A percentile compares a stretch with the other conserved stretches of the same genome.
These are phyloP conservation scores for Magnusiomyces sp. DNA, from an alignment of 1,139 yeast species.

Conservation along the genomic window DNA sequence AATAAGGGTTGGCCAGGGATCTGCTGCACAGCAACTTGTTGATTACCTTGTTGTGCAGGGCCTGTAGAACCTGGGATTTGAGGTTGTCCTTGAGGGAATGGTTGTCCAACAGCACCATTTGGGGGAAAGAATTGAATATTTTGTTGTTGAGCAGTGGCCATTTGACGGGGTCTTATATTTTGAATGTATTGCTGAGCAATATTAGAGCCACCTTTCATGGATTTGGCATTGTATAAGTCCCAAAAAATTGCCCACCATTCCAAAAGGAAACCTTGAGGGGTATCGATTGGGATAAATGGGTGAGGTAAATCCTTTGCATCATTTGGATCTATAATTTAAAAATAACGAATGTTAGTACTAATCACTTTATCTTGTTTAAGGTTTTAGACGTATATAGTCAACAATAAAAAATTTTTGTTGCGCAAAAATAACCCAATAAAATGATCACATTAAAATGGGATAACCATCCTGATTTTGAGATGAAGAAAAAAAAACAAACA, in stretches of 20 bases:
- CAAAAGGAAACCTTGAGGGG: constrained; percentile 77
- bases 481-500: too few relatives aligned
- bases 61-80: too few relatives aligned
- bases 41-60: constrained; percentile 17
- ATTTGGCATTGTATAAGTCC: constrained; percentile 84
- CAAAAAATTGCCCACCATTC: constrained; percentile 98
- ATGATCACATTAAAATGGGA: too few relatives aligned
- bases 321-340: background rate
- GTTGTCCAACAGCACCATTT: constrained; percentile 9
- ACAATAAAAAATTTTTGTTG: too few relatives aligned
- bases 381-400: too few relatives aligned
- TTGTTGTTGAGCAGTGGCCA: too few relatives aligned
- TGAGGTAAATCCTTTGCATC: background rate
- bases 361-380: too few relatives aligned
- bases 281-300: constrained; percentile 36
- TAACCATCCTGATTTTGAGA: too few relatives aligned
- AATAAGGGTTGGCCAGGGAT: constrained; percentile 18
- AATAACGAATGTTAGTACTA: background rate
- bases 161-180: constrained; percentile 17
- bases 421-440: too few relatives aligned
- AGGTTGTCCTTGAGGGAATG: constrained; percentile 17
- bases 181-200: constrained; percentile 68
- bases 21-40: constrained; percentile 20
- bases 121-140: constrained; percentile 11
- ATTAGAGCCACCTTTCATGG: constrained; percentile 51